Evolutionary conservation across 2,329 filamentous ascomycete genomes (phyloP).

Genomic region (Phaeosphaeriaceae sp.): DNA sequence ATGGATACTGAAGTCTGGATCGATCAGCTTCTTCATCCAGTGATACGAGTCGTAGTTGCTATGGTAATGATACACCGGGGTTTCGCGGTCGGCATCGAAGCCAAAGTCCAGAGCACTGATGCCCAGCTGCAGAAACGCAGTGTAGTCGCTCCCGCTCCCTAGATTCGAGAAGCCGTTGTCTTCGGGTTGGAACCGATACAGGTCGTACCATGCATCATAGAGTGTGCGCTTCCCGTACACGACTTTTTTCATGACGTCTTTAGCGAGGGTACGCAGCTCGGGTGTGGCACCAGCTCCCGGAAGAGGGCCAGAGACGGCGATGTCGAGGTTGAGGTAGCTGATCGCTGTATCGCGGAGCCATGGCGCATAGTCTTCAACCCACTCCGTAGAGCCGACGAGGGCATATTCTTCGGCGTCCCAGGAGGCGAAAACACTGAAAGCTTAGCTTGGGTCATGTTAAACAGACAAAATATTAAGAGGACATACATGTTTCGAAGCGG

Average conservation of each 20-base stretch:
- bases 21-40: constrained; percentile 56
- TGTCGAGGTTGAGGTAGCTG: constrained; percentile 58
- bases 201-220: constrained; percentile 47
- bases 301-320: constrained; percentile 47
- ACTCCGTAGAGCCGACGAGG: constrained; percentile 51
- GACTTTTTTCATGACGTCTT: constrained; percentile 40
- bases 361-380: constrained; percentile 58
- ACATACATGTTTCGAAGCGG: constrained; percentile 36
- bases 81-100: constrained; percentile 28
- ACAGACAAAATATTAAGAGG: not conserved
- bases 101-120: constrained; percentile 47
- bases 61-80: constrained; percentile 53
- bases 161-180: constrained; percentile 44
- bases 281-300: constrained; percentile 37
- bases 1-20: constrained; percentile 55
- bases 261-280: constrained; percentile 37
- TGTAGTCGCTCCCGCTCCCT: constrained; percentile 52
- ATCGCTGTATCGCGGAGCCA: constrained; percentile 53
- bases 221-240: constrained; percentile 43
- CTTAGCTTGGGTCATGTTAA: not conserved
- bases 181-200: constrained; percentile 12
- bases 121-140: constrained; percentile 50
- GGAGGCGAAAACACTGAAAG: constrained; percentile 51
- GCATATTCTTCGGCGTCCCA: constrained; percentile 54
- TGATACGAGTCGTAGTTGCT: constrained; percentile 51